Percentiles rank a stretch among this genome's conserved stretches.
These are phyloP conservation scores for Euphorbia tirucalli DNA, from an alignment of 345 rosid species.

Conservation along the genomic window DNA sequence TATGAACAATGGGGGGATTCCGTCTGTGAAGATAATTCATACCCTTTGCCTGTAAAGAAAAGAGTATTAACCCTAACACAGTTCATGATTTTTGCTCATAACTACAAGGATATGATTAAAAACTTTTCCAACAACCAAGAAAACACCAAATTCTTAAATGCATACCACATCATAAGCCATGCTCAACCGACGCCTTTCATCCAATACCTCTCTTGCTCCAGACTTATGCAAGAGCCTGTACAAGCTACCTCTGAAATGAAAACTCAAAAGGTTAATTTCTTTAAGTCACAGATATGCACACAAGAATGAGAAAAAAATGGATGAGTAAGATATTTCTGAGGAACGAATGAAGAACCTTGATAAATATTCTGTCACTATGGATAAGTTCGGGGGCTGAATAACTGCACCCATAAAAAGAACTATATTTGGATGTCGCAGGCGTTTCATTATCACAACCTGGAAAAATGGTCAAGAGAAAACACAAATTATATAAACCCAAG, in stretches of 20 bases:
- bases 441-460: constrained; percentile 97
- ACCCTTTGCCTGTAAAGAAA: constrained; percentile 79
- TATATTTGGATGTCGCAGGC: constrained; percentile 96
- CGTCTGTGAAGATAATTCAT: constrained; percentile 98
- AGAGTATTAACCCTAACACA: constrained; percentile 12
- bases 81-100: not conserved
- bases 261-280: constrained; percentile 26
- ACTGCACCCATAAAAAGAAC: constrained; percentile 99
- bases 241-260: constrained; percentile 86
- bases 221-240: constrained; percentile 87
- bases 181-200: constrained; percentile 85
- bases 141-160: constrained; percentile 11
- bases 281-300: not conserved
- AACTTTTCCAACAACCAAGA: not conserved
- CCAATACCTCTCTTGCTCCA: constrained; percentile 76
- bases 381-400: constrained; percentile 92
- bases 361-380: constrained; percentile 96
- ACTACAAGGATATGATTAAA: not conserved
- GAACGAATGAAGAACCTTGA: constrained; percentile 57
- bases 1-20: constrained; percentile 94
- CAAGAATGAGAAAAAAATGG: constrained; percentile 6
- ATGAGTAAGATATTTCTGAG: not conserved
- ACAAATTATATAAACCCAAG: constrained; percentile 13
- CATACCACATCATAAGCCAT: constrained; percentile 99
- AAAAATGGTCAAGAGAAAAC: constrained; percentile 6